Conservation (phyloP, 441 rosid genomes). For the Gossypium gossypioides region DNA sequence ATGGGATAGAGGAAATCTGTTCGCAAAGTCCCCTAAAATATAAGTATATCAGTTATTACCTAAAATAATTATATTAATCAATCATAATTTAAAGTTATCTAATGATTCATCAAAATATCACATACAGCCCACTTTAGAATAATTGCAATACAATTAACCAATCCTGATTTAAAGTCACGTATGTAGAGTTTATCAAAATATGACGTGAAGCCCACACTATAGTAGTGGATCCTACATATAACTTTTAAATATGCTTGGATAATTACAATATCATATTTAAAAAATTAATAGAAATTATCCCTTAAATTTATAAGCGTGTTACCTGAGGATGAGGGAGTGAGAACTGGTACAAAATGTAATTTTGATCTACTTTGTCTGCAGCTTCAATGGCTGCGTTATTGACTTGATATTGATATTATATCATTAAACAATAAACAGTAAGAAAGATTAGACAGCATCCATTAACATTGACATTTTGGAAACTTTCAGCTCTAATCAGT, state of each 20-base stretch:
- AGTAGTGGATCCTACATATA: neutral
- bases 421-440: neutral
- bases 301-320: neutral
- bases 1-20: too few species aligned
- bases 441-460: neutral
- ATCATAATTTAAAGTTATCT: too few species aligned
- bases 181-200: neutral
- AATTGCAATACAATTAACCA: too few species aligned
- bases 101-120: too few species aligned
- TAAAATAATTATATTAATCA: neutral
- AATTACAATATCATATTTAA: neutral
- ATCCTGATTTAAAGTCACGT: neutral
- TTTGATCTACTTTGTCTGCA: neutral
- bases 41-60: neutral
- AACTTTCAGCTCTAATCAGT: neutral
- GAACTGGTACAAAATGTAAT: neutral
- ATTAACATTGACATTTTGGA: neutral
- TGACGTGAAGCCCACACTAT: neutral
- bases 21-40: neutral
- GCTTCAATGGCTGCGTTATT: neutral
- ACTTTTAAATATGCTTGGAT: neutral
- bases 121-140: too few species aligned
- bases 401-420: neutral
- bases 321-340: neutral
- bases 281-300: neutral